phyloP scores from a whole-genome alignment of 2,329 filamentous ascomycete genomes.

The Pestalotiopsis sp. region DNA sequence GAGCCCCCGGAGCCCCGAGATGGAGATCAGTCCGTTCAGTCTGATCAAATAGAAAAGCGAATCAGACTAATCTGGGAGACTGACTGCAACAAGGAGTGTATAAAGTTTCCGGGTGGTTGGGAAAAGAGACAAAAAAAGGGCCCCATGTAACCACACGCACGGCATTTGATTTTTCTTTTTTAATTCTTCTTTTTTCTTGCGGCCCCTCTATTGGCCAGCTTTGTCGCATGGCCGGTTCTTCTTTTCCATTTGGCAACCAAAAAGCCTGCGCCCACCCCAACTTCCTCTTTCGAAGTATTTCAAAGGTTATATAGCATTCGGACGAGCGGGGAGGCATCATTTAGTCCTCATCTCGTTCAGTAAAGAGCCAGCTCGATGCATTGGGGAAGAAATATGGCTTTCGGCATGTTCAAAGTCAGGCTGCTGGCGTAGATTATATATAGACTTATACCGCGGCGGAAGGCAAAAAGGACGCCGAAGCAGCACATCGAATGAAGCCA shows the following conservation, averaged over 20 bases:
- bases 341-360: not conserved
- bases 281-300: too few relatives aligned
- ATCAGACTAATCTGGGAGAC: not conserved
- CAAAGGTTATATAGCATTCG: too few relatives aligned
- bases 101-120: too few relatives aligned
- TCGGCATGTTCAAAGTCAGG: not conserved
- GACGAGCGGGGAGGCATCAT: too few relatives aligned
- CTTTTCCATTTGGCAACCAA: too few relatives aligned
- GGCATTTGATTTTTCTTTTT: too few relatives aligned
- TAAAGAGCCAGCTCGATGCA: not conserved
- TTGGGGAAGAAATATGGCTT: not conserved
- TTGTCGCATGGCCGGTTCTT: too few relatives aligned
- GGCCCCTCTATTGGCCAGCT: too few relatives aligned
- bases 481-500: not conserved
- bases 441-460: not conserved
- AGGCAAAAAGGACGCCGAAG: not conserved
- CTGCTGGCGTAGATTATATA: not conserved
- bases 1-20: constrained; percentile 84
- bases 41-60: constrained; percentile 36
- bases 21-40: constrained; percentile 81
- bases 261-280: too few relatives aligned
- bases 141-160: too few relatives aligned
- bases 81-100: not conserved
- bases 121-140: too few relatives aligned
- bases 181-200: too few relatives aligned